phyloP scores from a whole-genome alignment of 2,329 filamentous ascomycete species.

The Alternaria consortialis region DNA sequence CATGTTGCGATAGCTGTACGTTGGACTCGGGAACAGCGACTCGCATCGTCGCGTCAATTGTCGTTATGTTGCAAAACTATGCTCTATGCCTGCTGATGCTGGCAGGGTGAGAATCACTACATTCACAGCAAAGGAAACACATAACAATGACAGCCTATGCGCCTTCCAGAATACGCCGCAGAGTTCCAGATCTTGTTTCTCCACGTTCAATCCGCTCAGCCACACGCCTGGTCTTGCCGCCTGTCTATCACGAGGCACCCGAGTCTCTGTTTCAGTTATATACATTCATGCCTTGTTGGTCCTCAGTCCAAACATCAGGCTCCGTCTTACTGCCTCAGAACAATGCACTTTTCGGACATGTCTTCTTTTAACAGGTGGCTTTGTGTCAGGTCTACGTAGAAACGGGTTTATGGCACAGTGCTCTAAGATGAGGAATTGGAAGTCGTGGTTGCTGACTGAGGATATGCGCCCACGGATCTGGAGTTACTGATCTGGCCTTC shows the following conservation, averaged over 20 bases:
- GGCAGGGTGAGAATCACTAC: neutral
- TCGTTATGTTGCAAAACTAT: neutral
- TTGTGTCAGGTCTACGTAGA: neutral
- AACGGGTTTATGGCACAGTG: neutral
- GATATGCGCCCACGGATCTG: neutral
- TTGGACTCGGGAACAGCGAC: neutral
- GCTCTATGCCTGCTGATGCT: neutral
- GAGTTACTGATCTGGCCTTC: neutral
- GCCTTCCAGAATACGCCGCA: slow-evolving; percentile 1
- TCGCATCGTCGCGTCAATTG: slow-evolving; percentile 4
- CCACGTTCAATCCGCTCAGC: neutral
- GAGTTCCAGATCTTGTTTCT: slow-evolving; percentile 7
- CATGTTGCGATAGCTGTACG: slow-evolving; percentile 1
- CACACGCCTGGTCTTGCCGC: neutral
- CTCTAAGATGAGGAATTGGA: neutral
- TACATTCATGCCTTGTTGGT: neutral
- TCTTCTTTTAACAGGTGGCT: neutral
- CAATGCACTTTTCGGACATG: neutral
- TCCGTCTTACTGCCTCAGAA: slow-evolving; percentile 7
- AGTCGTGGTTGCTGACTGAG: neutral
- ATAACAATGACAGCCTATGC: neutral
- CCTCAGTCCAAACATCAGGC: slow-evolving; percentile 1
- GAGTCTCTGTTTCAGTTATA: slow-evolving; percentile 6
- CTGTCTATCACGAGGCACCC: neutral
- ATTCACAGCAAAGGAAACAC: neutral